phyloP scores from a whole-genome alignment of 768 basidiomycete genomes.

The Serpula lacrymans region DNA sequence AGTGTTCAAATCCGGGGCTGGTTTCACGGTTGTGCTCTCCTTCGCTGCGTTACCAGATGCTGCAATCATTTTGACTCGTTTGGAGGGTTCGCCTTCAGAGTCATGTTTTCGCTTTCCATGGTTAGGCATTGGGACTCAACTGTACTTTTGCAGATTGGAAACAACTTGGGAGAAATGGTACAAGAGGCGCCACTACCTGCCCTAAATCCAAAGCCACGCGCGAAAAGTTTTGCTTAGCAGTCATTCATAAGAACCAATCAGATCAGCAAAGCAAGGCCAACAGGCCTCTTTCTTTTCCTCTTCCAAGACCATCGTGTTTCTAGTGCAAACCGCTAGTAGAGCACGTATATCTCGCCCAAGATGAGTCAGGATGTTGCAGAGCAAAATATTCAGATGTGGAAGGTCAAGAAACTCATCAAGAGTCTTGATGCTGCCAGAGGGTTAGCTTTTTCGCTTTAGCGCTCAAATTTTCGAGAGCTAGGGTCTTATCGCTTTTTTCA shows the following conservation, averaged over 20 bases:
- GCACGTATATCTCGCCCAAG: slow-evolving; percentile 31
- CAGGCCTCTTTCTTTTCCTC: slow-evolving; percentile 1
- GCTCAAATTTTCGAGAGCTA: slow-evolving; percentile 2
- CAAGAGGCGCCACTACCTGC: too few species aligned
- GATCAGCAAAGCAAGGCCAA: background rate
- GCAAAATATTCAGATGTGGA: slow-evolving; percentile 98
- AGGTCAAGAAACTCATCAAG: slow-evolving; percentile 99
- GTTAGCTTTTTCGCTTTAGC: slow-evolving; percentile 14
- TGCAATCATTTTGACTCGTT: too few species aligned
- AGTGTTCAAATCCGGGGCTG: too few species aligned
- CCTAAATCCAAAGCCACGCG: slow-evolving; percentile 4
- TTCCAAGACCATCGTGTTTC: background rate
- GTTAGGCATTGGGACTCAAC: too few species aligned
- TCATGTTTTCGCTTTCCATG: too few species aligned
- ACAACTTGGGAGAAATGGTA: too few species aligned
- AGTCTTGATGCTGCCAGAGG: slow-evolving; percentile 83
- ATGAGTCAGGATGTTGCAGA: slow-evolving; percentile 87
- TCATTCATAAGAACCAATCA: background rate
- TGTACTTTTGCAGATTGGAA: too few species aligned
- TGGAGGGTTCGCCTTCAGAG: too few species aligned
- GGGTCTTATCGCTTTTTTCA: slow-evolving; percentile 31
- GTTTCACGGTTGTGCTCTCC: too few species aligned
- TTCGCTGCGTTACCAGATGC: too few species aligned
- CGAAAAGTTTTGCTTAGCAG: slow-evolving; percentile 2
- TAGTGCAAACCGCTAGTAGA: background rate